Evolutionary conservation across 108 stramenopile species (phyloP).

Genomic region (Nitzschia putrida): DNA sequence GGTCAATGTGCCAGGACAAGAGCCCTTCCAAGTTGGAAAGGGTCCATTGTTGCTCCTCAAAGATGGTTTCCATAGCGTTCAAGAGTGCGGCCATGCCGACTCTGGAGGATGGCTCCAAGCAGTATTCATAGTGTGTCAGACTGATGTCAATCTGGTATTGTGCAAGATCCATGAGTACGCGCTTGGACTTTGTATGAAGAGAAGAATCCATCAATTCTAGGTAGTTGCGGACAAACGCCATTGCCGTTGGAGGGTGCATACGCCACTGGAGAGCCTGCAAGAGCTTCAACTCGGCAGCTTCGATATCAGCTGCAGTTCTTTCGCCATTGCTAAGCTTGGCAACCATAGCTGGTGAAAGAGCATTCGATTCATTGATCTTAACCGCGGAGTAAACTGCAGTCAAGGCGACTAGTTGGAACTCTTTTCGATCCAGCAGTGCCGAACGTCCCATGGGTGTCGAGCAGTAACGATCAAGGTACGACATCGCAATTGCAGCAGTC

Average conservation of each 20-base stretch:
- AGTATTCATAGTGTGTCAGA: conserved; percentile 38
- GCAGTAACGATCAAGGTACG: conserved; percentile 58
- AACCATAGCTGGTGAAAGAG: conserved; percentile 52
- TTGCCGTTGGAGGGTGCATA: conserved; percentile 49
- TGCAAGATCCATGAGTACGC: conserved; percentile 25
- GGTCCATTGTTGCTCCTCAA: conserved; percentile 1
- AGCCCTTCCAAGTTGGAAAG: background rate
- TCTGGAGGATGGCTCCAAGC: conserved; percentile 22
- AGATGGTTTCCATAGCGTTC: conserved; percentile 41
- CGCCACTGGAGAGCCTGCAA: conserved; percentile 50
- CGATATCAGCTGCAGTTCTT: conserved; percentile 48
- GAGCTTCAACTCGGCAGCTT: conserved; percentile 47
- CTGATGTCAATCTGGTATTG: conserved; percentile 45
- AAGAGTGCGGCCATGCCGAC: conserved; percentile 44
- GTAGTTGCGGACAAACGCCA: conserved; percentile 15
- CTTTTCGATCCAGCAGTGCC: conserved; percentile 35
- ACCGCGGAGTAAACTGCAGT: conserved; percentile 68
- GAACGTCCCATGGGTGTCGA: conserved; percentile 15
- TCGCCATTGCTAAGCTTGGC: conserved; percentile 61
- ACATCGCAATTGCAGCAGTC: conserved; percentile 63
- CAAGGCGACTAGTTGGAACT: conserved; percentile 76
- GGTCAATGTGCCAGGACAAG: background rate
- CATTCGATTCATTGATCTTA: conserved; percentile 65
- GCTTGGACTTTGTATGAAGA: conserved; percentile 9
- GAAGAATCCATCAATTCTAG: conserved; percentile 14